phyloP scores from a whole-genome alignment of 2,329 filamentous ascomycete species.

The Elsinoe batatas region DNA sequence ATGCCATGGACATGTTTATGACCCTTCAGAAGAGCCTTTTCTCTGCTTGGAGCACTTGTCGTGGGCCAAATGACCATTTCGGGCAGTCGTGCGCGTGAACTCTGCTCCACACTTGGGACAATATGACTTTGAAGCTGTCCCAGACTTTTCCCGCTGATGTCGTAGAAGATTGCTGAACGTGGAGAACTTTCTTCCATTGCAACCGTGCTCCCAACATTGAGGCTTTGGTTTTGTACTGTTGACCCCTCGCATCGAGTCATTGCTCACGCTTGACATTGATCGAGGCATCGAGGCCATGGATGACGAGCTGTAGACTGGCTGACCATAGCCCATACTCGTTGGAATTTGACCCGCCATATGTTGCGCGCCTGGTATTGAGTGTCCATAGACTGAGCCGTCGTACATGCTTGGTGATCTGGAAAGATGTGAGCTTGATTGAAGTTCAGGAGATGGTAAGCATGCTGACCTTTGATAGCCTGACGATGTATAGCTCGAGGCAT shows the following conservation, averaged over 20 bases:
- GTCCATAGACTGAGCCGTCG: conserved; percentile 22
- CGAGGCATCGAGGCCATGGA: conserved; percentile 8
- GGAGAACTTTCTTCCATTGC: conserved; percentile 89
- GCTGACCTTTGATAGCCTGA: conserved; percentile 2
- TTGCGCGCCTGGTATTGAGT: conserved; percentile 15
- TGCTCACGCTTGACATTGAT: conserved; percentile 15
- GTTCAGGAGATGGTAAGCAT: too few species aligned
- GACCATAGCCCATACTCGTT: not conserved
- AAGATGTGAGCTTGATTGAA: not conserved
- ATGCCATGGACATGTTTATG: not conserved
- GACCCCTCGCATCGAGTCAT: conserved; percentile 25
- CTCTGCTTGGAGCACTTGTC: conserved; percentile 79
- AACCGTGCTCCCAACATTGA: conserved; percentile 94
- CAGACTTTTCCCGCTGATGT: conserved; percentile 90
- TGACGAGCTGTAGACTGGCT: conserved; percentile 6
- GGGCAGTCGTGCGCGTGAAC: conserved; percentile 79
- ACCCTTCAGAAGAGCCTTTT: conserved; percentile 33
- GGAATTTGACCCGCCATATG: conserved; percentile 6
- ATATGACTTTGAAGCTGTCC: conserved; percentile 76
- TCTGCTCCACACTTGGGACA: conserved; percentile 89
- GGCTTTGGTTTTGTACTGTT: conserved; percentile 58
- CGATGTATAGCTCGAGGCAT: conserved; percentile 6
- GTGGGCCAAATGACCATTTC: conserved; percentile 76
- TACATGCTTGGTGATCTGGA: conserved; percentile 25
- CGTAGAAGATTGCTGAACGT: conserved; percentile 91